Evolutionary conservation across 1,284 basidiomycete species (phyloP).

Genomic region (Apiotrichum brassicae): DNA sequence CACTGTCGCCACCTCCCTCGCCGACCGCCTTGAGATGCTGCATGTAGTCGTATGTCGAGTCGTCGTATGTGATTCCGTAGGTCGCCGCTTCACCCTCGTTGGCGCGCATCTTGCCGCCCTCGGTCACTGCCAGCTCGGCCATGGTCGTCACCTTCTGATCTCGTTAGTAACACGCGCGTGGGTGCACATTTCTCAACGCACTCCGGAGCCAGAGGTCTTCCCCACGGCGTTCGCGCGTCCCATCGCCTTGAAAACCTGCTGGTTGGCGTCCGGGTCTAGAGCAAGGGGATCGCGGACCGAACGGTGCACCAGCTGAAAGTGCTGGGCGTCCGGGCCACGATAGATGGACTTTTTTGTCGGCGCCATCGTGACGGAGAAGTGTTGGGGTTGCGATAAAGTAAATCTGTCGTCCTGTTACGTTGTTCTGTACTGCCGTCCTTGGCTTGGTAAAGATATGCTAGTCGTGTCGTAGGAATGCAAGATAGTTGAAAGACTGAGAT

Average conservation of each 20-base stretch:
- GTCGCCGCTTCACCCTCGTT: constrained; percentile 75
- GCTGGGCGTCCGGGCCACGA: constrained; percentile 76
- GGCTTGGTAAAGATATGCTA: neutral
- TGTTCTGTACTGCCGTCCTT: neutral
- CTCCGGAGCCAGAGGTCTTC: constrained; percentile 51
- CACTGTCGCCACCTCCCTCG: constrained; percentile 56
- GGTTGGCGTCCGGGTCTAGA: constrained; percentile 82
- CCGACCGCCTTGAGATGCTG: constrained; percentile 82
- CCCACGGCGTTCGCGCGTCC: constrained; percentile 60
- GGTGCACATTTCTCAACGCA: constrained; percentile 3
- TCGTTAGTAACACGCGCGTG: neutral
- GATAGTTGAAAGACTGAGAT: too few relatives aligned
- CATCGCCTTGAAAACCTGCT: constrained; percentile 80
- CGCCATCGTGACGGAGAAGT: constrained; percentile 32
- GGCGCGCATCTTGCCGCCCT: constrained; percentile 31
- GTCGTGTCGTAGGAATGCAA: neutral
- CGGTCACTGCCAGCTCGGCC: constrained; percentile 52
- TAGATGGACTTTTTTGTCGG: constrained; percentile 68
- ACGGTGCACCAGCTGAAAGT: constrained; percentile 95
- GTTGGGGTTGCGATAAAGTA: neutral
- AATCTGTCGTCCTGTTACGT: too few relatives aligned
- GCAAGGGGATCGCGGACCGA: constrained; percentile 93
- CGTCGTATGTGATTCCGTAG: constrained; percentile 93
- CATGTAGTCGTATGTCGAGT: constrained; percentile 99
- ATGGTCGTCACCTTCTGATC: constrained; percentile 24